Conservation (phyloP, 1,284 basidiomycete species). For the Puccinia coronata region DNA sequence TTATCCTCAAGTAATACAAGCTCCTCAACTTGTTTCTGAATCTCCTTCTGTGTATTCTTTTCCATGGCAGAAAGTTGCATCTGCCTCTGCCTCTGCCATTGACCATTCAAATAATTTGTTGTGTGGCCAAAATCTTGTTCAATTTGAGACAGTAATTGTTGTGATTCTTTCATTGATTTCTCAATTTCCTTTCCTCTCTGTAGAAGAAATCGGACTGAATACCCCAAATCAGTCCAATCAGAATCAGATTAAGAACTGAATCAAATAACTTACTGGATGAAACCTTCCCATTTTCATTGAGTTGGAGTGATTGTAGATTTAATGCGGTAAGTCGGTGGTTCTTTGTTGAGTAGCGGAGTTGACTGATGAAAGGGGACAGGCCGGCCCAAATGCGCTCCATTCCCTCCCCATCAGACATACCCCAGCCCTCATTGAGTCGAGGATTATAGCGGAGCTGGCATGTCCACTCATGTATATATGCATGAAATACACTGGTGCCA, state of each 20-base stretch:
- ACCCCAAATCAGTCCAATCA: not conserved
- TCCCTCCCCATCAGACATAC: not conserved
- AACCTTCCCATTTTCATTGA: not conserved
- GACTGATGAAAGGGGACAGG: not conserved
- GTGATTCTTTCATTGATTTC: not conserved
- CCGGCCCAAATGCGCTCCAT: not conserved
- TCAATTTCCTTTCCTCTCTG: not conserved
- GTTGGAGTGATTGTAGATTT: not conserved
- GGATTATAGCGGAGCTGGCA: not conserved
- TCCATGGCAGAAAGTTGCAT: not conserved
- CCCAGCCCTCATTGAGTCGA: not conserved
- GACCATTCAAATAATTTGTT: not conserved
- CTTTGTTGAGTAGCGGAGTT: not conserved
- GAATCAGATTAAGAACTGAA: not conserved
- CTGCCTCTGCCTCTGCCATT: not conserved
- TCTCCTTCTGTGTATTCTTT: not conserved
- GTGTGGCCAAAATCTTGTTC: not conserved
- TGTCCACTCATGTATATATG: not conserved
- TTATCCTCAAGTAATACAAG: not conserved
- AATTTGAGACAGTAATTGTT: not conserved
- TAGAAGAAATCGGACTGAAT: not conserved
- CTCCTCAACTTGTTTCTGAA: not conserved
- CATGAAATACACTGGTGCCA: constrained; percentile 1
- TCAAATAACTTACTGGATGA: not conserved
- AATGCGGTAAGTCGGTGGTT: not conserved